A percentile compares a stretch with the other conserved stretches of the same genome.
These are phyloP conservation scores for Sphagnum contortum DNA, from an alignment of 225 moss, liverwort and hornwort genomes.

Conservation along the genomic window DNA sequence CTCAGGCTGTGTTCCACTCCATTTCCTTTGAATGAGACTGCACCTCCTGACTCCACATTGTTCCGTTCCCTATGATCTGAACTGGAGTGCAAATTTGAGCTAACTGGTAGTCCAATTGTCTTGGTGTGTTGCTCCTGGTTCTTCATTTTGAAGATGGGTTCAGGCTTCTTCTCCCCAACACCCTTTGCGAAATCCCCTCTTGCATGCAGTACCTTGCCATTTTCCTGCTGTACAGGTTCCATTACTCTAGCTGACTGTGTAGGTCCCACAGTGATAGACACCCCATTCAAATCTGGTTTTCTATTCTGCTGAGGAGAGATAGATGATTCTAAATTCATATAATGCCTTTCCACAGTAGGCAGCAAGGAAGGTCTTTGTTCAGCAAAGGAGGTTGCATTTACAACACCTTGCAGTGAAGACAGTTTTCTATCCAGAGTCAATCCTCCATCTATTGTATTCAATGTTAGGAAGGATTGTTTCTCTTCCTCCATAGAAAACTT, in stretches of 20 bases:
- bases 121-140: conserved; percentile 30
- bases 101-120: conserved; percentile 32
- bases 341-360: conserved; percentile 17
- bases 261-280: conserved; percentile 16
- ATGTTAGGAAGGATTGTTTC: conserved; percentile 22
- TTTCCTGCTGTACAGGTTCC: conserved; percentile 24
- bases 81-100: conserved; percentile 48
- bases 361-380: conserved; percentile 32
- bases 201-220: conserved; percentile 4
- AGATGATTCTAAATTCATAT: conserved; percentile 17
- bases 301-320: conserved; percentile 15
- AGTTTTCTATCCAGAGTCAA: conserved; percentile 25
- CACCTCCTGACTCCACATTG: conserved; percentile 76
- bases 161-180: conserved; percentile 22
- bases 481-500: conserved; percentile 27
- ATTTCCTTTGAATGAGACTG: conserved; percentile 65
- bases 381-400: conserved; percentile 12
- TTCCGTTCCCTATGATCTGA: conserved; percentile 68
- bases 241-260: conserved; percentile 23
- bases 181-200: conserved; percentile 18
- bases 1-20: conserved; percentile 47
- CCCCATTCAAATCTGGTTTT: conserved; percentile 23
- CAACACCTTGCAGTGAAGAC: conserved; percentile 17
- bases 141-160: conserved; percentile 12
- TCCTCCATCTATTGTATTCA: conserved; percentile 27